Evolutionary conservation across 2,329 filamentous ascomycete species (phyloP).

Genomic region (Aphanoascus verrucosus): DNA sequence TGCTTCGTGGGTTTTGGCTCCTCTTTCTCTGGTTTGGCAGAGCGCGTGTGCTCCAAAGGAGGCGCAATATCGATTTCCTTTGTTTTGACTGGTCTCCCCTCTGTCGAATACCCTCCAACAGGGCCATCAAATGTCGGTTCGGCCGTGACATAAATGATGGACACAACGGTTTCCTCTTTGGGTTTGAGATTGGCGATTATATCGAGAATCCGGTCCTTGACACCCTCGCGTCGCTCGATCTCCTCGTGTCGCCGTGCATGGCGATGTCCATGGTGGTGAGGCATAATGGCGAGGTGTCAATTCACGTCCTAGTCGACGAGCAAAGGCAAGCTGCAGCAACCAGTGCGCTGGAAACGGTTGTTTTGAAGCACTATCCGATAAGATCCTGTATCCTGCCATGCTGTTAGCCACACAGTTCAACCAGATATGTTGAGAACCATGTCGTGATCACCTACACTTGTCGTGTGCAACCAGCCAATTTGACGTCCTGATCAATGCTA

Average conservation of each 20-base stretch:
- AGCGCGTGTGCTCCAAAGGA: conserved; percentile 20
- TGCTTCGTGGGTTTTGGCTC: conserved; percentile 17
- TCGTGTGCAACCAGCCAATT: neutral
- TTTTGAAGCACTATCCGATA: neutral
- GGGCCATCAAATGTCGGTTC: conserved; percentile 43
- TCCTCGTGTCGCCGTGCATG: conserved; percentile 7
- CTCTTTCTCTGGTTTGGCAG: conserved; percentile 10
- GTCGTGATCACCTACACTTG: neutral
- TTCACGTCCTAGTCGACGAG: neutral
- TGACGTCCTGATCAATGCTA: neutral
- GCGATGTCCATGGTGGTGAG: conserved; percentile 13
- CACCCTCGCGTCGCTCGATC: neutral
- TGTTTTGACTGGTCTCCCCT: conserved; percentile 15
- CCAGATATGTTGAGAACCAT: neutral
- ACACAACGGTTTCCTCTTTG: conserved; percentile 19
- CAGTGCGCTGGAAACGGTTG: conserved; percentile 12
- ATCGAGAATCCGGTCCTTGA: conserved; percentile 3
- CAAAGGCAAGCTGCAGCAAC: conserved; percentile 8
- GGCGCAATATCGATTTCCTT: conserved; percentile 19
- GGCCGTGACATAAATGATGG: conserved; percentile 42
- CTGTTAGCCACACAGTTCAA: neutral
- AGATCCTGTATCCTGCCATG: neutral
- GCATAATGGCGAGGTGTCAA: conserved; percentile 8
- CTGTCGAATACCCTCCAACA: conserved; percentile 40
- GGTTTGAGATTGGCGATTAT: conserved; percentile 5